Evolutionary conservation across 331 rosid genomes (phyloP), one percentile per base, ranked within the genome.

Genomic region (Rosa hybrid): DNA sequence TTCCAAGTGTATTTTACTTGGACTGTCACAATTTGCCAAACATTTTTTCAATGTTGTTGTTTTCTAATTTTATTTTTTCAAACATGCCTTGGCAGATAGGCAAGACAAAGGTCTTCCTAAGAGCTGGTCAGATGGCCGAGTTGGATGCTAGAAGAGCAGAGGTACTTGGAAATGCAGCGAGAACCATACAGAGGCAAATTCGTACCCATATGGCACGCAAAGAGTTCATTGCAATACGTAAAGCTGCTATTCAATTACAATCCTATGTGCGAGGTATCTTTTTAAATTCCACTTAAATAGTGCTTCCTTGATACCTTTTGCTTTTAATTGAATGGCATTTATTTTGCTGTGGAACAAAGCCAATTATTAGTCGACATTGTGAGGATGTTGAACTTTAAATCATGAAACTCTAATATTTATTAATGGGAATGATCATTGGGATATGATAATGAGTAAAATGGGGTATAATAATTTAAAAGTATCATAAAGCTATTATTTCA

Each of bases 41-140:
- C 44, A 18, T 72, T 18, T 68, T 30, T 27, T 41, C 63, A 50
- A 56, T 80, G 53, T 21, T 64, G 68, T 62, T 72, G 51, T 56
- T 65, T 81, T 46, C 82, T 41, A 39, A 81, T 78, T 72, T 71
- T 13, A 39, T 70, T 56, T 56, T 48, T 84, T 86, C 81, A 79
- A 34, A 84, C 71, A 74, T 88, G 88, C 82, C 76, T 90, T 86
- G 83, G 74, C 96, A 95, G 99, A 90, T 95, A 81, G 99, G 99
- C 72, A 95, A 95, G 88, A 44, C 94, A 67, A 94, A 94, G 87
- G 90, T 95, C 78, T 95, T 95, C 79, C 90, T 95, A 74, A 84
- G 99, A 85, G 99, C 98, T 75, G 99, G 99, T 59, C 98, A 95
- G 86, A 95, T 95, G 99, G 99, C 99, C 56, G 94, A 92, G 84